phyloP scores from a whole-genome alignment of 371 early-diverging fungal species.

The Saksenaea vasiformis region DNA sequence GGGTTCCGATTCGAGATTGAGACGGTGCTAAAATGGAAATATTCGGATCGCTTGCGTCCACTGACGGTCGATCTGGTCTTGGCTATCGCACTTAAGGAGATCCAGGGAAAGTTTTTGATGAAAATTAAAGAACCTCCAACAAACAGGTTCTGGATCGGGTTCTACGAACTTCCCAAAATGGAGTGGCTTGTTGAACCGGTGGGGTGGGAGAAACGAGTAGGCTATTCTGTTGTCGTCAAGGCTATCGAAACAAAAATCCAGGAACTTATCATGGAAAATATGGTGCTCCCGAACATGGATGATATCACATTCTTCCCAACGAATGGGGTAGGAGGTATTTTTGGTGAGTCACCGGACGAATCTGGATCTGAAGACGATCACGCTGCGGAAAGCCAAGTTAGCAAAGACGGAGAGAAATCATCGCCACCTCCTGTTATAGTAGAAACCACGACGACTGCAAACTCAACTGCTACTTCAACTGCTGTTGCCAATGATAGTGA shows the following conservation, averaged over 20 bases:
- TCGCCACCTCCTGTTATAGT: neutral
- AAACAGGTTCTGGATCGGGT: constrained; percentile 90
- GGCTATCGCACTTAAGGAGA: constrained; percentile 68
- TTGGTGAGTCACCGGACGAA: constrained; percentile 19
- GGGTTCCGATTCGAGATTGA: constrained; percentile 74
- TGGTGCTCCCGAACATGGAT: constrained; percentile 92
- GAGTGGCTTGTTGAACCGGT: constrained; percentile 84
- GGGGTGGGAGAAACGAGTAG: constrained; percentile 83
- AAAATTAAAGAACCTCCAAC: constrained; percentile 85
- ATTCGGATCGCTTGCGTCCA: constrained; percentile 58
- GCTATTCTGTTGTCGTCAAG: constrained; percentile 76
- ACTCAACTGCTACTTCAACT: neutral
- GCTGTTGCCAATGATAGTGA: neutral
- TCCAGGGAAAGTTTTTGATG: constrained; percentile 76
- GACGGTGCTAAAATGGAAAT: constrained; percentile 62
- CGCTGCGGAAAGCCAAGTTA: neutral
- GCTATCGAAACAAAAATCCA: constrained; percentile 85
- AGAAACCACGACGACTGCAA: neutral
- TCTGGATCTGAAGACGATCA: constrained; percentile 10
- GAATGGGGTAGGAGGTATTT: constrained; percentile 65
- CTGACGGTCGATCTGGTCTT: constrained; percentile 79
- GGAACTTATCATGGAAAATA: constrained; percentile 77
- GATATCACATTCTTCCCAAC: constrained; percentile 83
- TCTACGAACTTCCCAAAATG: constrained; percentile 81
- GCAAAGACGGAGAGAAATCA: neutral